Percentiles rank a stretch among this genome's conserved stretches.
Conservation (phyloP, 2,329 filamentous ascomycete species). For the Xylaria sp. region DNA sequence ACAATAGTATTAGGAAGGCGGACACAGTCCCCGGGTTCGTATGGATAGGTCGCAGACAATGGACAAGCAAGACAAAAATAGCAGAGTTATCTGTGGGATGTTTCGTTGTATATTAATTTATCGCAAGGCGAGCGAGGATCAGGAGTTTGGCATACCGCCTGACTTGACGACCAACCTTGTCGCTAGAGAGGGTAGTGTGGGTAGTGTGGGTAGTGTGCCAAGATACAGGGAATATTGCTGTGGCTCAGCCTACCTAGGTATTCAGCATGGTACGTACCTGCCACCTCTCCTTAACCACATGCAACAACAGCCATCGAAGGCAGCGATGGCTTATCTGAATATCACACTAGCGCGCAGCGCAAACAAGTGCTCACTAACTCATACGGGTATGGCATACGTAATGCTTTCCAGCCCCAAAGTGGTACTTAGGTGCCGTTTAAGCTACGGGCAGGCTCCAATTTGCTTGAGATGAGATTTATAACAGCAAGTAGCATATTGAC, state of each 20-base stretch:
- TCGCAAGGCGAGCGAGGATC: constrained; percentile 35
- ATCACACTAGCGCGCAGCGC: neutral
- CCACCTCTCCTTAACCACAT: too few relatives aligned
- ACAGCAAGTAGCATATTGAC: neutral
- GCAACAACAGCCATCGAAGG: neutral
- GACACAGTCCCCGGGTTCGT: constrained; percentile 36
- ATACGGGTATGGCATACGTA: constrained; percentile 22
- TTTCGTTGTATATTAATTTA: constrained; percentile 34
- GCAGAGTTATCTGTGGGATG: constrained; percentile 30
- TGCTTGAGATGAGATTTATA: neutral
- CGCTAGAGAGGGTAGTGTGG: constrained; percentile 9
- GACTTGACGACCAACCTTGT: constrained; percentile 8
- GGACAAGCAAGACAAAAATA: constrained; percentile 24
- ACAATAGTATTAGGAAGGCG: constrained; percentile 30
- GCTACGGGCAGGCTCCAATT: neutral
- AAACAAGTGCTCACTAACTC: neutral
- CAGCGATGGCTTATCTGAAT: constrained; percentile 22
- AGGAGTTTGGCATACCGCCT: constrained; percentile 36
- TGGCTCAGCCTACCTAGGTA: constrained; percentile 10
- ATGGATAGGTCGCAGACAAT: constrained; percentile 26
- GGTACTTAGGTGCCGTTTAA: neutral
- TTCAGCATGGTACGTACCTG: neutral
- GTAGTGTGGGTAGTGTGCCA: constrained; percentile 26
- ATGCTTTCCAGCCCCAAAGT: neutral
- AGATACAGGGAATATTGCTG: constrained; percentile 7